phyloP scores from a whole-genome alignment of 2,329 filamentous ascomycete genomes.

The Periconia sp. region DNA sequence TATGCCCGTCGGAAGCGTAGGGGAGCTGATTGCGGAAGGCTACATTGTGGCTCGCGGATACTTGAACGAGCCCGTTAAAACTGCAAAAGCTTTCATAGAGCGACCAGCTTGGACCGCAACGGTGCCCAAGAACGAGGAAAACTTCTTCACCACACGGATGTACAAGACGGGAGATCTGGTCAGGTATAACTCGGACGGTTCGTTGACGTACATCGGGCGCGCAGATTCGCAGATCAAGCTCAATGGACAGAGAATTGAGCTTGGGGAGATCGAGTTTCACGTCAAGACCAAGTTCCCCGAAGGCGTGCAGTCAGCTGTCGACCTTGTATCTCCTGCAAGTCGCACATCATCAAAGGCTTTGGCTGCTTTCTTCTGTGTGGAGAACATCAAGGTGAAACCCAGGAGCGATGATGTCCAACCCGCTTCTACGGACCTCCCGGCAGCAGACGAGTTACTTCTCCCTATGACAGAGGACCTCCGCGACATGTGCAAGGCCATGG shows the following conservation, averaged over 20 bases:
- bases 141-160: slow-evolving; percentile 15
- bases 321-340: slow-evolving; percentile 33
- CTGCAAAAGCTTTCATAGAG: slow-evolving; percentile 24
- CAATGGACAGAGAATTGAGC: slow-evolving; percentile 23
- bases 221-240: slow-evolving; percentile 34
- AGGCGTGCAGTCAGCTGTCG: slow-evolving; percentile 34
- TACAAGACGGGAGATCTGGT: slow-evolving; percentile 29
- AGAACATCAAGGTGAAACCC: slow-evolving; percentile 11
- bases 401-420: slow-evolving; percentile 15
- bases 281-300: slow-evolving; percentile 37
- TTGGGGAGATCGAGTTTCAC: slow-evolving; percentile 34
- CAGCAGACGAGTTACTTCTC: slow-evolving; percentile 31
- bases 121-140: slow-evolving; percentile 1
- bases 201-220: slow-evolving; percentile 25
- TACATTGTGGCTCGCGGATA: slow-evolving; percentile 23
- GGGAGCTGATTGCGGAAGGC: slow-evolving; percentile 33
- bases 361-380: slow-evolving; percentile 33
- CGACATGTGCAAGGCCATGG: slow-evolving; percentile 31
- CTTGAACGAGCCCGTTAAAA: slow-evolving; percentile 20
- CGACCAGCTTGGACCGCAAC: slow-evolving; percentile 17
- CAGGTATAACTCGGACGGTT: slow-evolving; percentile 23
- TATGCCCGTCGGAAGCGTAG: slow-evolving; percentile 33
- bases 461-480: slow-evolving; percentile 27
- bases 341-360: slow-evolving; percentile 32
- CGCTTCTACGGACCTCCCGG: slow-evolving; percentile 18